These are phyloP conservation scores for Pterocarpus santalinus DNA, from an alignment of 306 rosid species.

Conservation along the genomic window DNA sequence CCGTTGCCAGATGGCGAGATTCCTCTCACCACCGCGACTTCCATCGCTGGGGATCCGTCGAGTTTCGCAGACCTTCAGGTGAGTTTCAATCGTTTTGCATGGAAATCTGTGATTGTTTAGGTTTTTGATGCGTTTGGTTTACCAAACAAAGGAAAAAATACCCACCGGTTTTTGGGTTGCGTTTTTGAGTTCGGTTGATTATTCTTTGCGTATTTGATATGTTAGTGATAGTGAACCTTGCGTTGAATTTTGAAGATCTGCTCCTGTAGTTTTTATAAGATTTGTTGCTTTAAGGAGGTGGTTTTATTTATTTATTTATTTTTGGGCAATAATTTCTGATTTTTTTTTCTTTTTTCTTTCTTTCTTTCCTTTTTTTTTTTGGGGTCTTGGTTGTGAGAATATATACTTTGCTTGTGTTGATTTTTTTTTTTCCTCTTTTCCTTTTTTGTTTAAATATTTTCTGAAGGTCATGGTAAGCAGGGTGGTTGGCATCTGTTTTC, in stretches of 20 bases:
- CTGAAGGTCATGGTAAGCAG: constrained; percentile 97
- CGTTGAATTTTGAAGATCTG: constrained; percentile 58
- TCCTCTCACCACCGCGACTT: constrained; percentile 83
- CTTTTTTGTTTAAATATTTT: constrained; percentile 53
- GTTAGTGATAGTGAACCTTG: neutral
- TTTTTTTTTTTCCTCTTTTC: constrained; percentile 50
- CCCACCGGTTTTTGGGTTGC: too few relatives aligned
- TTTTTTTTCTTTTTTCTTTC: neutral
- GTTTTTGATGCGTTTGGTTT: neutral
- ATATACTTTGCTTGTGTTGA: constrained; percentile 61
- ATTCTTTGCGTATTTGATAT: neutral
- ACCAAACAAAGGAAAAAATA: too few relatives aligned
- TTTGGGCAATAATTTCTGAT: neutral
- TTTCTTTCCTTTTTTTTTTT: too few relatives aligned
- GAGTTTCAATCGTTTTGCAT: constrained; percentile 22
- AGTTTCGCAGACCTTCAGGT: constrained; percentile 88
- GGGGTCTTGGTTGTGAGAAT: constrained; percentile 16
- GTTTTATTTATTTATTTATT: neutral
- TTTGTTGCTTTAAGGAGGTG: constrained; percentile 4
- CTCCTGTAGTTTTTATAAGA: neutral
- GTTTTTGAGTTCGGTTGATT: constrained; percentile 9
- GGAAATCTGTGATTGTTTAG: neutral
- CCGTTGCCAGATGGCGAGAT: constrained; percentile 93
- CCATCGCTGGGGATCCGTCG: constrained; percentile 83
- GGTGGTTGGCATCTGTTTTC: constrained; percentile 88